Evolutionary conservation across 78 protist species (phyloP).

Genomic region (Bigelowiella natans): DNA sequence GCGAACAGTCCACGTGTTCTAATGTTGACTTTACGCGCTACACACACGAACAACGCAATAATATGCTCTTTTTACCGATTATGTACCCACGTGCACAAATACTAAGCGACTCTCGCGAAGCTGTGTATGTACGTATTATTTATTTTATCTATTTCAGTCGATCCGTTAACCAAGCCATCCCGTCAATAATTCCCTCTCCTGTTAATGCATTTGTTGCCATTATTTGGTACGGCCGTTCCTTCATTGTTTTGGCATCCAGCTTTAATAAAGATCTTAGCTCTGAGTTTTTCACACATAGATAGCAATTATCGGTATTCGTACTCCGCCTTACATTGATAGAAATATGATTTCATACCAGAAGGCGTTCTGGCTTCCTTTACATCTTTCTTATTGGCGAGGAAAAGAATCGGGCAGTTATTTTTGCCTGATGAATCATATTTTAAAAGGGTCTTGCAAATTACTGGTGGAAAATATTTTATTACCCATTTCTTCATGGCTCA

Average conservation of each 20-base stretch:
- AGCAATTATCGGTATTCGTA: slow-evolving; percentile 21
- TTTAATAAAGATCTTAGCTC: neutral
- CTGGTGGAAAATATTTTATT: neutral
- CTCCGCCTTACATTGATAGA: slow-evolving; percentile 33
- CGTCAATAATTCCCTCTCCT: slow-evolving; percentile 45
- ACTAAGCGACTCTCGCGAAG: no score
- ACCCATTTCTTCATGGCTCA: neutral
- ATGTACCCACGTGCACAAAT: no score
- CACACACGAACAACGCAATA: no score
- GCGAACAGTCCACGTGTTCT: no score
- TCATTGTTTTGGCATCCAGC: neutral
- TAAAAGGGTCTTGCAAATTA: neutral
- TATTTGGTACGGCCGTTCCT: neutral
- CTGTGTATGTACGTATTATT: no score
- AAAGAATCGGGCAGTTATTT: slow-evolving; percentile 49
- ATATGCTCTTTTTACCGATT: no score
- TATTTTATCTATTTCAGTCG: no score
- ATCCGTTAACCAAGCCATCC: slow-evolving; percentile 40
- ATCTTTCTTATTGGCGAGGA: slow-evolving; percentile 72
- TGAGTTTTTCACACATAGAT: no score
- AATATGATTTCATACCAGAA: slow-evolving; percentile 22
- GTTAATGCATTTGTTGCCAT: slow-evolving; percentile 41
- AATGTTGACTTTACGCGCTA: no score
- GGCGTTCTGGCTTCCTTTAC: slow-evolving; percentile 36
- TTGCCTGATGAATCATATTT: no score